Evolutionary conservation across 371 early-diverging fungal genomes (phyloP), one percentile per base, ranked within the genome.

Genomic region (Funneliformis caledonium): DNA sequence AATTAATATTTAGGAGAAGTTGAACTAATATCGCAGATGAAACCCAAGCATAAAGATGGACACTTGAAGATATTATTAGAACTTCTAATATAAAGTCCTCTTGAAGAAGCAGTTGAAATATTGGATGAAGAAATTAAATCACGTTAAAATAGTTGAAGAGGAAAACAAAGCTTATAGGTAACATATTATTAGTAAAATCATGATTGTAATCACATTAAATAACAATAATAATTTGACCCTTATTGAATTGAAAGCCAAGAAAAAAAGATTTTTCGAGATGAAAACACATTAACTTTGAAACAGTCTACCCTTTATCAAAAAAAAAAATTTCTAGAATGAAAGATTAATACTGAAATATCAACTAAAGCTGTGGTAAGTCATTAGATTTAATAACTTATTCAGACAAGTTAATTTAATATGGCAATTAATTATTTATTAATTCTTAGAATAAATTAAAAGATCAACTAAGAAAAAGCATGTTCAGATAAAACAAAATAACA

Each of bases 1-100:
- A 31, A 26, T 19, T n/a, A 12, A 12, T 50, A 26, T 52, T 9
- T 8, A 91, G 99, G 99, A 72, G 99, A 99, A 85, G 99, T 99
- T 62, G 99, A 99, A 86, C 97, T 95, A 3, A 99, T 99, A 82
- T 92, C 99, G 2, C 92, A 96, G 84, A 99, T 99, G 99, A 99
- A 99, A 85, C 95, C 99, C 2, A 98, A 98, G 50, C 91, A 94
- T 81, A 98, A 99, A 74, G 98, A 97, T 78, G 99, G 99, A 0
- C 86, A 99, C 67, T 99, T 52, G 99, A 99, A 85, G 99, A 99
- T 86, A 95, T 81, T 98, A 99, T 97, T 76, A 99, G 99, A 0
- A 86, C 99, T 70, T 89, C 37, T 37, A 64, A 64, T 99, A 96
- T 85, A 97, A 98, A 86, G 90, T 50, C 14, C 50, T 10, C 10